Percentiles rank a stretch among this genome's conserved stretches.
These are phyloP conservation scores for Aspergillus incahuasiensis DNA, from an alignment of 495 filamentous ascomycete genomes.

Conservation along the genomic window DNA sequence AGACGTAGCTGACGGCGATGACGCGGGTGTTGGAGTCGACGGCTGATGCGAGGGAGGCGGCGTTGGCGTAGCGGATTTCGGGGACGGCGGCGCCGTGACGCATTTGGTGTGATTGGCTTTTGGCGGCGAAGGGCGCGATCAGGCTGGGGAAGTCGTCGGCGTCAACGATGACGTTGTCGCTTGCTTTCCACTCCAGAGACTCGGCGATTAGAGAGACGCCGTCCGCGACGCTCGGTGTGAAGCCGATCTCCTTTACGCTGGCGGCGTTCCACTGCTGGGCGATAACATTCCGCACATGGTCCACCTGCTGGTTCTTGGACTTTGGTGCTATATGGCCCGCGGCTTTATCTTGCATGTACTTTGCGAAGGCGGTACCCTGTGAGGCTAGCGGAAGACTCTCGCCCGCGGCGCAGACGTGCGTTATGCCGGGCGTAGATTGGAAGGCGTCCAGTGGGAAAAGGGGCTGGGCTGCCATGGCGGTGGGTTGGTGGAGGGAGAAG, in stretches of 20 bases:
- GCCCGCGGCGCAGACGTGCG: background rate
- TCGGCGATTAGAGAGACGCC: no score
- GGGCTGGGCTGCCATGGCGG: no score
- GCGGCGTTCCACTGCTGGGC: no score
- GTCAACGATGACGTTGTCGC: conserved; percentile 5
- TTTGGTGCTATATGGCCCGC: no score
- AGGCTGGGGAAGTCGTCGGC: conserved; percentile 6
- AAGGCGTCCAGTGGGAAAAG: background rate
- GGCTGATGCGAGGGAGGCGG: background rate
- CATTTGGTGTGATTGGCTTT: background rate
- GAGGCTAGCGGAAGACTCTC: background rate
- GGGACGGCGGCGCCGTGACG: no score
- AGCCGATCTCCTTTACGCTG: no score
- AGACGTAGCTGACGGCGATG: conserved; percentile 8
- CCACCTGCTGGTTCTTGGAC: no score
- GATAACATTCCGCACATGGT: no score
- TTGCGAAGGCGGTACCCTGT: background rate
- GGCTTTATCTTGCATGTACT: no score
- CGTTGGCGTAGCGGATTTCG: no score
- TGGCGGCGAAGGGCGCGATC: conserved; percentile 1
- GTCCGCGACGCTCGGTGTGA: no score
- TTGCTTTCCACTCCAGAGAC: background rate
- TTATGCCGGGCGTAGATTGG: background rate
- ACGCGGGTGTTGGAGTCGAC: background rate
- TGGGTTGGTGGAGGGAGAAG: no score